phyloP scores from a whole-genome alignment of 176 grass and related monocot species.

The Cenchrus fungigraminus region DNA sequence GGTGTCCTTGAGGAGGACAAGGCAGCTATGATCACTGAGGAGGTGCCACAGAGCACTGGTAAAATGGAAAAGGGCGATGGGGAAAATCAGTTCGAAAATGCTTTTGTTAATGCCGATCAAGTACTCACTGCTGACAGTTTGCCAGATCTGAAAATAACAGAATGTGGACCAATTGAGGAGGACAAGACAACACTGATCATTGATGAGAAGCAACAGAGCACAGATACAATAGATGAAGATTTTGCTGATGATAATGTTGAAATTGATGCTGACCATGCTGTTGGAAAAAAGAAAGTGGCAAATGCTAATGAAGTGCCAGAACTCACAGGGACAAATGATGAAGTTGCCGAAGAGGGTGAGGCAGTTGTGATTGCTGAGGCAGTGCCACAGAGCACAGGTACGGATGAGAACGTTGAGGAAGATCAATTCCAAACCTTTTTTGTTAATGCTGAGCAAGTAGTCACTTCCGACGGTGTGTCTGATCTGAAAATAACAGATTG shows the following conservation, averaged over 20 bases:
- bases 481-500: too few species aligned
- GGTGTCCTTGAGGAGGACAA: not conserved
- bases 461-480: too few species aligned
- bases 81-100: not conserved
- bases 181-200: not conserved
- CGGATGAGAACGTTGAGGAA: not conserved
- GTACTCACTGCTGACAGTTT: not conserved
- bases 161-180: not conserved
- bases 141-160: not conserved
- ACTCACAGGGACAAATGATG: not conserved
- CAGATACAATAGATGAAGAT: not conserved
- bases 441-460: too few species aligned
- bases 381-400: not conserved
- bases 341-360: not conserved
- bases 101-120: slow-evolving; percentile 17
- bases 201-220: not conserved
- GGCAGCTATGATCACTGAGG: not conserved
- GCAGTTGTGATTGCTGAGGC: not conserved
- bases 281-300: not conserved
- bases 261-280: not conserved
- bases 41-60: not conserved
- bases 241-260: not conserved
- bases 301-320: not conserved
- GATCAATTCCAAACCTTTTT: not conserved
- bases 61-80: not conserved